Conservation (phyloP, 345 rosid species). For the Sapria himalayana region DNA sequence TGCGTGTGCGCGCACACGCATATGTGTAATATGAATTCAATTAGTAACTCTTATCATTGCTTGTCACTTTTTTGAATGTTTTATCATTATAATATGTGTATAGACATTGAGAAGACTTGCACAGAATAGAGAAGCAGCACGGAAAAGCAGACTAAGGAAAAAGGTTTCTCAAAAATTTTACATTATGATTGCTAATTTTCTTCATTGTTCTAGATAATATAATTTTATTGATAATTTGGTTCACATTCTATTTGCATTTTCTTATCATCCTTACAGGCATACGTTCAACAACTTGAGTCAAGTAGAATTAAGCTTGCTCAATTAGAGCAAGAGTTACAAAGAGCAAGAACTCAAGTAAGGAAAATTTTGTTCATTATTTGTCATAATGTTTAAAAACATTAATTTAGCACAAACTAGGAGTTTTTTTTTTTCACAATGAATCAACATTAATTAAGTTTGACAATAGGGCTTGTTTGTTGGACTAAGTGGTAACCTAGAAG, state of each 20-base stretch:
- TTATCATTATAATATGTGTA: constrained; percentile 1
- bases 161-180: constrained; percentile 22
- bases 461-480: constrained; percentile 60
- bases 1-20: too few species aligned
- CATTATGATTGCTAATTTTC: neutral
- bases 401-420: too few species aligned
- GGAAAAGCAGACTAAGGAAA: constrained; percentile 89
- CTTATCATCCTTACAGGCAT: constrained; percentile 36
- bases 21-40: too few species aligned
- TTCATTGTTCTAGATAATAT: neutral
- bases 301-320: constrained; percentile 85
- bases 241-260: neutral
- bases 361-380: neutral
- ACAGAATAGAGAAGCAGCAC: constrained; percentile 99
- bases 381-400: neutral
- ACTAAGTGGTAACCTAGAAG: constrained; percentile 37
- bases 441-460: constrained; percentile 3
- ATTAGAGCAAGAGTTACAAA: constrained; percentile 82
- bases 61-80: constrained; percentile 1
- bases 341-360: constrained; percentile 70
- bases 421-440: constrained; percentile 1
- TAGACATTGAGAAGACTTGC: constrained; percentile 91
- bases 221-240: neutral
- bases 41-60: neutral
- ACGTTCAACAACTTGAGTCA: constrained; percentile 88